These are phyloP conservation scores for Flaveria sonorensis DNA, from an alignment of 129 eudicot species.

Conservation along the genomic window DNA sequence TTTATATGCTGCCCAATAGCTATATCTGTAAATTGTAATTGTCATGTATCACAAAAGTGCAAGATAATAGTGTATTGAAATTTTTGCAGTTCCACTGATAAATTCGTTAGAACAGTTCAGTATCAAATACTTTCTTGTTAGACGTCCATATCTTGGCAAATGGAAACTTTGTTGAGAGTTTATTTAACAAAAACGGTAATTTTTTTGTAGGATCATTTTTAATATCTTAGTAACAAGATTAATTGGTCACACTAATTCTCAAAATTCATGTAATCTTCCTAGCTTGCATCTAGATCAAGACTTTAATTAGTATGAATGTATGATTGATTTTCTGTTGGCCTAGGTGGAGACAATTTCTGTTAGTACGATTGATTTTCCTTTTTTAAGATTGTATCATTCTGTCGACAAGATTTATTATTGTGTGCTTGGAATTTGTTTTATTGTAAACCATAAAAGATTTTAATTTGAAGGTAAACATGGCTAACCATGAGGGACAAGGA, in stretches of 20 bases:
- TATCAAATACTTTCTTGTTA: slow-evolving; percentile 2
- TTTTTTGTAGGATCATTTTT: neutral
- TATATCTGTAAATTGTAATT: neutral
- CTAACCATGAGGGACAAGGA: slow-evolving; percentile 48
- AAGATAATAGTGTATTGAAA: neutral
- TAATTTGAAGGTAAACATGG: slow-evolving; percentile 62
- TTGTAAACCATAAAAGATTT: neutral
- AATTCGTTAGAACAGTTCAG: neutral
- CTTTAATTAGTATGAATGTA: slow-evolving; percentile 1
- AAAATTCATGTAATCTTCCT: neutral
- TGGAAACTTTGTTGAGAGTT: neutral
- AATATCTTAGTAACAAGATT: slow-evolving; percentile 10
- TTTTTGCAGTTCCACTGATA: neutral
- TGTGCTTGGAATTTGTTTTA: slow-evolving; percentile 18
- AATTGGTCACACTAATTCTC: neutral
- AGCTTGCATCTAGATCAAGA: neutral
- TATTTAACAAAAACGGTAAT: neutral
- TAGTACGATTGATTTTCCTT: neutral
- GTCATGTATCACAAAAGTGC: neutral
- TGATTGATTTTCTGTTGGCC: slow-evolving; percentile 9
- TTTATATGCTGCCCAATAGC: neutral
- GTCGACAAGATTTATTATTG: neutral
- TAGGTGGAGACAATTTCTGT: slow-evolving; percentile 11
- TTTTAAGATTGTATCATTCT: neutral
- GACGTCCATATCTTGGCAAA: neutral